Percentiles rank a stretch among this genome's conserved stretches.
Conservation (phyloP, 106 monocot species). For the Platanthera zijinensis region DNA sequence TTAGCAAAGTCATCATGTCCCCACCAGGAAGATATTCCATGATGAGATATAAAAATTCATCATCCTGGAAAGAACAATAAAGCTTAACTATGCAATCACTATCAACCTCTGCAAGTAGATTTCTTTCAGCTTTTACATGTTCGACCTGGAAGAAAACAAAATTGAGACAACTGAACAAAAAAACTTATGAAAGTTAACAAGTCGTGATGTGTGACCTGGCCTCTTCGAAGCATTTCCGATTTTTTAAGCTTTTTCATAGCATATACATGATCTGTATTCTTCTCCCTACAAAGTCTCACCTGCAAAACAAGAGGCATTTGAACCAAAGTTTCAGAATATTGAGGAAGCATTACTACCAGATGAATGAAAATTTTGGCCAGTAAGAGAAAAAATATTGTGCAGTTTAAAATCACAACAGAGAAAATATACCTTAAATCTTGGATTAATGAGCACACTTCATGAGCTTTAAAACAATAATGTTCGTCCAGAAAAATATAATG, state of each 20-base stretch:
- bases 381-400: background rate
- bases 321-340: background rate
- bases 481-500: background rate
- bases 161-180: conserved; percentile 7
- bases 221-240: conserved; percentile 54
- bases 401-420: background rate
- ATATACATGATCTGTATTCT: conserved; percentile 20
- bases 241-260: conserved; percentile 29
- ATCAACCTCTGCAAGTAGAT: conserved; percentile 41
- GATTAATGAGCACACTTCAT: background rate
- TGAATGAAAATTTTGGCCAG: background rate
- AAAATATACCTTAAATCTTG: background rate
- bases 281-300: conserved; percentile 46
- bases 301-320: conserved; percentile 7
- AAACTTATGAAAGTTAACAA: conserved; percentile 1
- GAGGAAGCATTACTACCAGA: background rate
- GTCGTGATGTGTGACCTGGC: conserved; percentile 23
- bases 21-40: conserved; percentile 70
- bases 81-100: conserved; percentile 25
- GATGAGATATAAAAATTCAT: conserved; percentile 46
- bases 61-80: conserved; percentile 26
- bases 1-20: conserved; percentile 38
- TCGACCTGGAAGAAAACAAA: conserved; percentile 30
- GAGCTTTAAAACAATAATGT: background rate
- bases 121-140: conserved; percentile 60